Base-by-base conservation (phyloP, 2,329 filamentous ascomycete genomes). In the Monilinia aucupariae region DNA sequence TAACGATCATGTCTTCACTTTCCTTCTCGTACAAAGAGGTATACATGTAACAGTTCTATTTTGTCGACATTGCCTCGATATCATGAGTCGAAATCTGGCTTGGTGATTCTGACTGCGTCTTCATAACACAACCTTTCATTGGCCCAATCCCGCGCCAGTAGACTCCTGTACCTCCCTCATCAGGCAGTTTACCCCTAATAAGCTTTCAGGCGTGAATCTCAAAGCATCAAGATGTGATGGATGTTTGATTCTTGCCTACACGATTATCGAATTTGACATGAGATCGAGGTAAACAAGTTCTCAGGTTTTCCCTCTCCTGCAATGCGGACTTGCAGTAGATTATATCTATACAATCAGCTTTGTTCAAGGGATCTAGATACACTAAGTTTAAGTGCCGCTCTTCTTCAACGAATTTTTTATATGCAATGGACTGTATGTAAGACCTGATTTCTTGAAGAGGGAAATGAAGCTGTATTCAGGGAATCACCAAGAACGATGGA, bases 121-220 rank as follows among this genome's bases (percentile, higher is more conserved):
- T 56, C 47, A 47, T 56, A 56, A 45, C 53, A 56, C 37, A 56
- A 27, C 17, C 53, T 43, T n/a, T 30, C 53, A 41, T 47, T 27
- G 10, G n/a, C n/a, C 53, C 53, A 56, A 17, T 17, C 47, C 39
- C 39, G 39, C 39, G 9, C 53, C 39, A 4, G 45, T n/a, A 17
- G 15, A 5, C 22, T 22, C 39, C 20, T 56, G 39, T 43, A 56
- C 10, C 17, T 30, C 53, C 17, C 27, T 56, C 39, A 56, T 27
- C 25, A 56, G 12, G 15, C 10, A 13, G 17, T 32, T 56, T 41
- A 25, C 45, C 15, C 10, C 15, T 41, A 2, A 41, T 41, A 13
- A 2, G 51, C 15, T 9, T n/a, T 20, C 34, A 25, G 25, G 25
- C 17, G 20, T 15, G 30, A 25, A n/a, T 12, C 30, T 41, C n/a